These are phyloP conservation scores for Talaromyces atroroseus DNA, from an alignment of 2,329 filamentous ascomycete species.

Conservation along the genomic window DNA sequence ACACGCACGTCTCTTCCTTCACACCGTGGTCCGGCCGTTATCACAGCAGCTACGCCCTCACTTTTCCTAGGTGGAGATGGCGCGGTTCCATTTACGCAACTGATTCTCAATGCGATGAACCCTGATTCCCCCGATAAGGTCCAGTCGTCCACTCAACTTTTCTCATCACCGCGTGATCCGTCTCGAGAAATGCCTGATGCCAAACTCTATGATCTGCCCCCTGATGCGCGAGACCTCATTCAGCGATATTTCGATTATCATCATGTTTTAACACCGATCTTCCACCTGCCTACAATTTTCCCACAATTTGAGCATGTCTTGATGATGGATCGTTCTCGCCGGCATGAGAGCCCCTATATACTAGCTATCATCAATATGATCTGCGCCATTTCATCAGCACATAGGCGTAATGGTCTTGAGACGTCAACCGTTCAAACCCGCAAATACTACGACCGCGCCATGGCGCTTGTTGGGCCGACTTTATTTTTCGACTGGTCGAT, in stretches of 20 bases:
- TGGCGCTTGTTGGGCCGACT: constrained; percentile 12
- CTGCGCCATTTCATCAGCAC: constrained; percentile 11
- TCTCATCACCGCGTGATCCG: constrained; percentile 11
- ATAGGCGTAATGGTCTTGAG: constrained; percentile 6
- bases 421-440: constrained; percentile 12
- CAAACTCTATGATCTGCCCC: constrained; percentile 13
- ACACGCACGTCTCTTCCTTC: not conserved
- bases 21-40: constrained; percentile 3
- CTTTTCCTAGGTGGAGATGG: constrained; percentile 12
- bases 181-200: constrained; percentile 13
- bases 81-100: constrained; percentile 11
- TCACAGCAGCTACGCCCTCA: constrained; percentile 11
- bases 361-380: constrained; percentile 15
- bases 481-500: constrained; percentile 13
- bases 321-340: constrained; percentile 1
- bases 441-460: constrained; percentile 13
- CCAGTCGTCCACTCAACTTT: constrained; percentile 12
- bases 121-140: constrained; percentile 8
- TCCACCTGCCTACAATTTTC: constrained; percentile 10
- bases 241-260: constrained; percentile 14
- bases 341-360: constrained; percentile 7
- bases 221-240: constrained; percentile 10
- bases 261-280: constrained; percentile 12
- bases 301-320: constrained; percentile 10
- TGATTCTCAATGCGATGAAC: constrained; percentile 15